A percentile compares a stretch with the other conserved stretches of the same genome.
phyloP scores from a whole-genome alignment of 768 basidiomycete species.

The Pluteus cervinus region DNA sequence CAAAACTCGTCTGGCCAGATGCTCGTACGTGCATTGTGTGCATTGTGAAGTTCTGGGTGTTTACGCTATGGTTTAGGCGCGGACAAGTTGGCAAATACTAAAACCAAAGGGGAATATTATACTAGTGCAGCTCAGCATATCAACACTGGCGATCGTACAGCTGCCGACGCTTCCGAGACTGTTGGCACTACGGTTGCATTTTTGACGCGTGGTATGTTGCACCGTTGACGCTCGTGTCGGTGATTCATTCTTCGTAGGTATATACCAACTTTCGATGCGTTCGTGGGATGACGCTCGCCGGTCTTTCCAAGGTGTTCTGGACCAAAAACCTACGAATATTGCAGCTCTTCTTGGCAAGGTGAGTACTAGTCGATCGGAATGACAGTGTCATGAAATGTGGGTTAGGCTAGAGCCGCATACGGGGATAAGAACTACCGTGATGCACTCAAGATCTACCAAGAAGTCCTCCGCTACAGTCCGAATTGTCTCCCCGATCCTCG shows the following conservation, averaged over 20 bases:
- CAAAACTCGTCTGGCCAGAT: slow-evolving; percentile 67
- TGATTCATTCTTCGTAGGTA: slow-evolving; percentile 40
- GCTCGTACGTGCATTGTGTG: slow-evolving; percentile 52
- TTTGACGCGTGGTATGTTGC: slow-evolving; percentile 57
- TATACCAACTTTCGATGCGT: slow-evolving; percentile 75
- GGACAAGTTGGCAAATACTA: slow-evolving; percentile 53
- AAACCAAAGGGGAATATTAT: slow-evolving; percentile 63
- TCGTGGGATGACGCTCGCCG: slow-evolving; percentile 78
- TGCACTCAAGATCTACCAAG: slow-evolving; percentile 83
- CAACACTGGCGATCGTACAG: slow-evolving; percentile 53
- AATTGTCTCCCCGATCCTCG: slow-evolving; percentile 86
- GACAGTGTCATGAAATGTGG: slow-evolving; percentile 5
- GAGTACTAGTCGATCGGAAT: slow-evolving; percentile 1
- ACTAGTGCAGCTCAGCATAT: slow-evolving; percentile 63
- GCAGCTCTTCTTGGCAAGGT: slow-evolving; percentile 88
- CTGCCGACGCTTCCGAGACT: slow-evolving; percentile 53
- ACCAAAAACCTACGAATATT: slow-evolving; percentile 76
- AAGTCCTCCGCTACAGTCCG: slow-evolving; percentile 73
- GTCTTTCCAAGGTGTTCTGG: slow-evolving; percentile 76
- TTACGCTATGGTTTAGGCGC: slow-evolving; percentile 41
- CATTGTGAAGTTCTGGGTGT: slow-evolving; percentile 1
- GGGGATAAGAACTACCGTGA: slow-evolving; percentile 69
- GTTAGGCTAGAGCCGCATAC: slow-evolving; percentile 80
- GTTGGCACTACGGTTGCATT: slow-evolving; percentile 52
- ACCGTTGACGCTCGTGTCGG: background rate